Evolutionary conservation across 2,329 filamentous ascomycete species (phyloP), one percentile per base, ranked within the genome.

Genomic region (Colletotrichum brevisporum): DNA sequence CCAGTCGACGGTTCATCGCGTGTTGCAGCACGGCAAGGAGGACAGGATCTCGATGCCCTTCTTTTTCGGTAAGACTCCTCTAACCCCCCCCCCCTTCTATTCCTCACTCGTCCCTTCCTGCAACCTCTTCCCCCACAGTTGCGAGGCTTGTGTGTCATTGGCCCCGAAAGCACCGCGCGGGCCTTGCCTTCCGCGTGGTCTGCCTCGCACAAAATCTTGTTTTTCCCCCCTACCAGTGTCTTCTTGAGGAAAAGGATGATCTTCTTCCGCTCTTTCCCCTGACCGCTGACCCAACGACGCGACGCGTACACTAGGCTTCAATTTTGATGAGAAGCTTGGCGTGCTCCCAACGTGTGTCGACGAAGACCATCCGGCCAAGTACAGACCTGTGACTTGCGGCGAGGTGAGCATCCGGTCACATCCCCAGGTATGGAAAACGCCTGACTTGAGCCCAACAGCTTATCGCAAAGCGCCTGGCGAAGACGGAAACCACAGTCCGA

Each of bases 361-460:
- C n/a, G 79, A 82, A 51, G 75, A 76, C 0, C 83, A 85, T 54
- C 85, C 84, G 3, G 76, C 83, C 1, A 83, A 83, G 71, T 87
- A 86, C 65, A 81, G 83, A 54, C 84, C 84, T 8, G 85, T 87
- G 27, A 86, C 83, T 5, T 86, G 84, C 71, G 84, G 85, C 24
- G 81, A 86, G 73, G 58, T 75, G 18, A 63, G 62, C 56, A 51
- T 31, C 41, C 36, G 48, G 27, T 13, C 18, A 10, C 8, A n/a
- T 8, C 47, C 18, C 5, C 47, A 50, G 47, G 24, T 21, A 15
- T 9, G 18, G 12, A 27, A 16, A 61, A 18, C 47, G 50, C 45
- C n/a, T 69, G 43, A 69, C 67, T 21, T 31, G 21, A 24, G 18
- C 56, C 21, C 15, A 27, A 55, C 67, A 69, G 67, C 62, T 69